phyloP scores from a whole-genome alignment of 768 basidiomycete species.

The Lanmaoa rubissima region DNA sequence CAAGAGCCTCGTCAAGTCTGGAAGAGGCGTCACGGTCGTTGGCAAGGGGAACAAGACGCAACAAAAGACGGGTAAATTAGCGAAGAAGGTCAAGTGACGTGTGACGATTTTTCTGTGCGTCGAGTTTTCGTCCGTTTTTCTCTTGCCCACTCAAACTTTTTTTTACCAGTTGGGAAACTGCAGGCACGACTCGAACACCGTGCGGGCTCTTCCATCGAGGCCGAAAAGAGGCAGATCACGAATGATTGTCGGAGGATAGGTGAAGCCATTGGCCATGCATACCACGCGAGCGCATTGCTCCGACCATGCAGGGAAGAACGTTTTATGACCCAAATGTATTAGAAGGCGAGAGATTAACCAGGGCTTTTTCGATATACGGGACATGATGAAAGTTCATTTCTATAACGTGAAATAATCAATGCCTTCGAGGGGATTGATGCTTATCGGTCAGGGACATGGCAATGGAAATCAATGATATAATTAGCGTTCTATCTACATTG shows the following conservation, averaged over 20 bases:
- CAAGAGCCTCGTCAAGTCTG: conserved; percentile 77
- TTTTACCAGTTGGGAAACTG: not conserved
- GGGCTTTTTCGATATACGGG: not conserved
- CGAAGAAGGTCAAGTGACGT: conserved; percentile 27
- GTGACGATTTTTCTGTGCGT: conserved; percentile 4
- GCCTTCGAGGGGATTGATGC: not conserved
- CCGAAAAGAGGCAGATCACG: not conserved
- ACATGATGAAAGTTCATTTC: not conserved
- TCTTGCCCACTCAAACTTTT: not conserved
- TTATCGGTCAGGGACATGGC: not conserved
- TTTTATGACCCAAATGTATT: not conserved
- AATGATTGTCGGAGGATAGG: not conserved
- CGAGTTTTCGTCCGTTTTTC: not conserved
- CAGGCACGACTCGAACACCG: not conserved
- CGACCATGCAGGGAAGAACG: not conserved
- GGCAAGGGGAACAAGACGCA: conserved; percentile 58
- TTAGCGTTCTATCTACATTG: not conserved
- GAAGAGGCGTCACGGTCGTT: conserved; percentile 84
- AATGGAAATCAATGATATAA: not conserved
- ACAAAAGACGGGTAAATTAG: conserved; percentile 21
- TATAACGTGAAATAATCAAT: not conserved
- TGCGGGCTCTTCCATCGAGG: not conserved
- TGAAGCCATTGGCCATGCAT: not conserved
- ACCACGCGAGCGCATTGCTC: not conserved
- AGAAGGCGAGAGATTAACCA: not conserved